Evolutionary conservation across 345 rosid species (phyloP).

Genomic region (Rubroshorea leprosula): DNA sequence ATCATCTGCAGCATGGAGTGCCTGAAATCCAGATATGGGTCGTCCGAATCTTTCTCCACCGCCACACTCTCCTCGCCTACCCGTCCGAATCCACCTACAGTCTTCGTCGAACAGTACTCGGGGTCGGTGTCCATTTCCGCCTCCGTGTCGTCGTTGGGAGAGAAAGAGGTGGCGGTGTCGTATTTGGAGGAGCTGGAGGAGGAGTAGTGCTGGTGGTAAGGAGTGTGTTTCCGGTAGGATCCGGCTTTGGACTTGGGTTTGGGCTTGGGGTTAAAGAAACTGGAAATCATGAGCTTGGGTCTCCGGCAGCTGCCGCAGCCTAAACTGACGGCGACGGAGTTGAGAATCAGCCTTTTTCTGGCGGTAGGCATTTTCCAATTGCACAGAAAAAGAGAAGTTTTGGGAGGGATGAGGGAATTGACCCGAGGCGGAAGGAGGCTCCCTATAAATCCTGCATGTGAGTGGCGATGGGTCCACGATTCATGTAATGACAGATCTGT

Average conservation of each 20-base stretch:
- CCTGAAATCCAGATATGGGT: constrained; percentile 84
- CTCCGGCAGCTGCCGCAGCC: constrained; percentile 72
- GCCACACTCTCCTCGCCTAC: constrained; percentile 69
- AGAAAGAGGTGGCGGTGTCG: too few relatives aligned
- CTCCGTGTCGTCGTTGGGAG: too few relatives aligned
- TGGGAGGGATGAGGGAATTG: neutral
- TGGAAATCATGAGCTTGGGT: constrained; percentile 33
- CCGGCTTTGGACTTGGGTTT: constrained; percentile 12
- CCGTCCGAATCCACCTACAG: constrained; percentile 43
- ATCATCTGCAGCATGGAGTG: constrained; percentile 97
- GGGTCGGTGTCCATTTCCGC: too few relatives aligned
- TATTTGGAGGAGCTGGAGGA: too few relatives aligned
- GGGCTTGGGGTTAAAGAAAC: constrained; percentile 34
- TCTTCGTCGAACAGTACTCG: constrained; percentile 7
- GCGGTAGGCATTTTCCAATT: constrained; percentile 31
- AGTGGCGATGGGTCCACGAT: neutral
- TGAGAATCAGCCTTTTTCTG: constrained; percentile 47
- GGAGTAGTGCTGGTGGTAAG: constrained; percentile 14
- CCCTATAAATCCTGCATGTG: neutral
- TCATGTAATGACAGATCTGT: neutral
- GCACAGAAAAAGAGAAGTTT: too few relatives aligned
- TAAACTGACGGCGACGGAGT: constrained; percentile 52
- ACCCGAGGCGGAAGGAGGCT: neutral
- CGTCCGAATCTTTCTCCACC: constrained; percentile 95
- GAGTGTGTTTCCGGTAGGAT: constrained; percentile 11